Evolutionary conservation across 2,329 filamentous ascomycete genomes (phyloP).

Genomic region (Colletotrichum abscissum): DNA sequence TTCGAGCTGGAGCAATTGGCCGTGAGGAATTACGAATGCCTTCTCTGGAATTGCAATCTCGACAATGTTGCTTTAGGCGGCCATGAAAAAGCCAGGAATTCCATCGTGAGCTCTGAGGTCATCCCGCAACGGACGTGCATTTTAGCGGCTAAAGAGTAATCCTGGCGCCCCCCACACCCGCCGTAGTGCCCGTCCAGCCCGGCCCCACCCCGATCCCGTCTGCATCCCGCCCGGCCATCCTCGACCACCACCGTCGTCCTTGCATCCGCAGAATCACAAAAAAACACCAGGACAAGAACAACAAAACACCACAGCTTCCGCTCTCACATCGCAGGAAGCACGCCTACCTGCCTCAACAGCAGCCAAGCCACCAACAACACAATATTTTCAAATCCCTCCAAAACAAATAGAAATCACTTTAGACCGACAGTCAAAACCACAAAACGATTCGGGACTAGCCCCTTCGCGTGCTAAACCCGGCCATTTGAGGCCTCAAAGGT

Average conservation of each 20-base stretch:
- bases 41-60: not conserved
- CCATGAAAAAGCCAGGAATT: not conserved
- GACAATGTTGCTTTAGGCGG: not conserved
- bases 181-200: not conserved
- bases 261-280: not conserved
- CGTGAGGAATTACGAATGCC: not conserved
- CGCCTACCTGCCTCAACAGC: not conserved
- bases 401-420: not conserved
- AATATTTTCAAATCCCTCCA: not conserved
- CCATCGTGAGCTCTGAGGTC: conserved; percentile 11
- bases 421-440: not conserved
- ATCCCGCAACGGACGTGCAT: conserved; percentile 15
- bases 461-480: not conserved
- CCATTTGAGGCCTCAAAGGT: not conserved
- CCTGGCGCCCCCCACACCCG: not conserved
- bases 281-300: not conserved
- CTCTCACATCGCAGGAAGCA: not conserved
- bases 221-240: not conserved
- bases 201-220: conserved; percentile 7
- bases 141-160: not conserved
- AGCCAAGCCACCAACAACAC: not conserved
- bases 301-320: not conserved
- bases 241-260: not conserved
- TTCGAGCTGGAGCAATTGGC: not conserved
- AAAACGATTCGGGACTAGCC: not conserved